phyloP scores from a whole-genome alignment of 352 stramenopile species.

The Saprolegnia parasitica region DNA sequence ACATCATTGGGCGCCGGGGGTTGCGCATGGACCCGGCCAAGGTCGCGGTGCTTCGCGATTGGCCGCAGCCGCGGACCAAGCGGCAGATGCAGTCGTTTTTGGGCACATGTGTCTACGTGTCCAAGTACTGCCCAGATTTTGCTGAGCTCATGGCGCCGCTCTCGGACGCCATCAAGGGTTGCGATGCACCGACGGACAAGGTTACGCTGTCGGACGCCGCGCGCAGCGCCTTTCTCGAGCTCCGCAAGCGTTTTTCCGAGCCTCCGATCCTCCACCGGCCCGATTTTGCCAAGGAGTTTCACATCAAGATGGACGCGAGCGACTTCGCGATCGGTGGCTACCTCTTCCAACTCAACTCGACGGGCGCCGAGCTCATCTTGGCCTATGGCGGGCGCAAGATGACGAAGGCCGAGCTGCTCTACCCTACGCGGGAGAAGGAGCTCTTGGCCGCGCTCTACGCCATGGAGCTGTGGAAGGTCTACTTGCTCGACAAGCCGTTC shows the following conservation, averaged over 20 bases:
- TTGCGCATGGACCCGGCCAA: conserved; percentile 23
- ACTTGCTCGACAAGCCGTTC: conserved; percentile 22
- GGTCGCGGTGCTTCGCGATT: conserved; percentile 23
- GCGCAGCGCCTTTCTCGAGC: conserved; percentile 1
- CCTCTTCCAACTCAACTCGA: conserved; percentile 26
- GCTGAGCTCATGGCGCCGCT: conserved; percentile 19
- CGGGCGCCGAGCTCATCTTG: conserved; percentile 15
- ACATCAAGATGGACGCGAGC: conserved; percentile 22
- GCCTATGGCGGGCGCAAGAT: conserved; percentile 29
- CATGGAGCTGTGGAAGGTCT: conserved; percentile 27
- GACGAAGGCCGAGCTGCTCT: conserved; percentile 11
- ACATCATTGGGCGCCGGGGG: conserved; percentile 28
- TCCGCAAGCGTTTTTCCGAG: conserved; percentile 10
- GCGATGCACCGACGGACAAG: conserved; percentile 11
- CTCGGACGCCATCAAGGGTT: conserved; percentile 11
- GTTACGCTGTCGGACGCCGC: conserved; percentile 12
- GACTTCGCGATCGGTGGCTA: conserved; percentile 28
- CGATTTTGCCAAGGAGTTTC: conserved; percentile 16
- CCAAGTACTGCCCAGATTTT: conserved; percentile 31
- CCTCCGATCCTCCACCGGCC: conserved; percentile 6
- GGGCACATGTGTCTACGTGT: conserved; percentile 28
- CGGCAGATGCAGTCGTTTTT: conserved; percentile 29
- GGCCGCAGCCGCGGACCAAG: conserved; percentile 25
- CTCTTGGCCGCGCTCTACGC: conserved; percentile 25
- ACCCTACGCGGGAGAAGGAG: conserved; percentile 30